Evolutionary conservation across 352 stramenopile species (phyloP).

Genomic region (Globisporangium carolinianum): DNA sequence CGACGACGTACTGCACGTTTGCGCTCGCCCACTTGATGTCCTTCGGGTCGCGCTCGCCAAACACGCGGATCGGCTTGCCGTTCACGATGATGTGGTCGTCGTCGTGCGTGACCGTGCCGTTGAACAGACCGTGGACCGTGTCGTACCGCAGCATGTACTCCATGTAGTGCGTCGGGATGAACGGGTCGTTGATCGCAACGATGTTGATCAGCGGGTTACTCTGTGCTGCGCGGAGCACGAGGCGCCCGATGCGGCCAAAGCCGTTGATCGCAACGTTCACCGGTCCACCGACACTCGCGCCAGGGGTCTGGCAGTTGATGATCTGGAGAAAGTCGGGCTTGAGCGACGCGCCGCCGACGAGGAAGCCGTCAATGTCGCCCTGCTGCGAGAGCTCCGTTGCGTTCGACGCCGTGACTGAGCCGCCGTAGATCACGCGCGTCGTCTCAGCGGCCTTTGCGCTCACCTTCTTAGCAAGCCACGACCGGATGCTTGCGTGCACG

Average conservation of each 20-base stretch:
- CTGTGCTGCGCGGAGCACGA: conserved; percentile 92
- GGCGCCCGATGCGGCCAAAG: conserved; percentile 97
- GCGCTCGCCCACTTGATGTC: conserved; percentile 91
- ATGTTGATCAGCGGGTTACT: conserved; percentile 85
- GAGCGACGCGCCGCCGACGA: conserved; percentile 97
- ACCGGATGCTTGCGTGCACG: conserved; percentile 93
- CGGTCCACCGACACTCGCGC: conserved; percentile 36
- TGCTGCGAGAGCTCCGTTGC: conserved; percentile 91
- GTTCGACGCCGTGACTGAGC: conserved; percentile 92
- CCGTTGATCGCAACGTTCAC: conserved; percentile 98
- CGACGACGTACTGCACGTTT: conserved; percentile 93
- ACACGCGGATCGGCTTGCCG: conserved; percentile 91
- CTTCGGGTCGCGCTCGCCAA: conserved; percentile 90
- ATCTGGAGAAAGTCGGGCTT: conserved; percentile 97
- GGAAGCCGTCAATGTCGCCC: conserved; percentile 97
- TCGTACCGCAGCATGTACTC: conserved; percentile 92
- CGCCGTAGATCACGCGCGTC: conserved; percentile 97
- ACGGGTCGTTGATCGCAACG: conserved; percentile 93
- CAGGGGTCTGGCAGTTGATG: conserved; percentile 89
- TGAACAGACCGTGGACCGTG: conserved; percentile 90
- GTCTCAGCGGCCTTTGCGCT: conserved; percentile 85
- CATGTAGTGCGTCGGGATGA: conserved; percentile 97
- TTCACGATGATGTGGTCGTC: conserved; percentile 88
- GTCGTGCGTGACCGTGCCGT: conserved; percentile 80
- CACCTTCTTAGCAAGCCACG: conserved; percentile 91